These are phyloP conservation scores for Intubia oerlemansii DNA, from an alignment of 2,329 filamentous ascomycete genomes.

Conservation along the genomic window DNA sequence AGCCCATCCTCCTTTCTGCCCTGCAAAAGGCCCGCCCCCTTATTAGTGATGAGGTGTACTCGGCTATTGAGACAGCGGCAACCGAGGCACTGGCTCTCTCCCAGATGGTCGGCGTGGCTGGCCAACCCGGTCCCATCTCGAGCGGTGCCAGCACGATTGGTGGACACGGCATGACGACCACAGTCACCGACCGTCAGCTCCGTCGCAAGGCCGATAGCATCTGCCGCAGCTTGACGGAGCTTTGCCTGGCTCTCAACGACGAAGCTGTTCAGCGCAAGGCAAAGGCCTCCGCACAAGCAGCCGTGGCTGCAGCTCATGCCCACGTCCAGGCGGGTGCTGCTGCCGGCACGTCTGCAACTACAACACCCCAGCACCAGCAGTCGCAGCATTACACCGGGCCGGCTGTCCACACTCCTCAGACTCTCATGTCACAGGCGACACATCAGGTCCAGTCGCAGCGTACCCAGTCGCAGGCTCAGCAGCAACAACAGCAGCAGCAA, in stretches of 20 bases:
- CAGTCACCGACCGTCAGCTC: slow-evolving; percentile 59
- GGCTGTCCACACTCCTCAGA: too few relatives aligned
- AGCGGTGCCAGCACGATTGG: slow-evolving; percentile 41
- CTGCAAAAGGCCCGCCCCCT: slow-evolving; percentile 55
- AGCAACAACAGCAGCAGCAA: neutral
- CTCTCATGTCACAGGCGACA: too few relatives aligned
- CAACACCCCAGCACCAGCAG: slow-evolving; percentile 1
- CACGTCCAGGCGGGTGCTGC: slow-evolving; percentile 1
- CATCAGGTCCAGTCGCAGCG: neutral
- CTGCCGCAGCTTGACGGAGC: slow-evolving; percentile 78
- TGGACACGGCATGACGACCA: slow-evolving; percentile 20
- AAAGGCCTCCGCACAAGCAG: slow-evolving; percentile 4
- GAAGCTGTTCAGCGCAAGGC: slow-evolving; percentile 20
- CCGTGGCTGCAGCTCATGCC: slow-evolving; percentile 1
- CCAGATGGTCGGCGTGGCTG: slow-evolving; percentile 52
- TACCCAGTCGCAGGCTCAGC: neutral
- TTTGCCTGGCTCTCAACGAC: slow-evolving; percentile 67
- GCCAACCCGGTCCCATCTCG: slow-evolving; percentile 46
- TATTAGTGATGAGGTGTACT: slow-evolving; percentile 51
- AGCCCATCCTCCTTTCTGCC: slow-evolving; percentile 48
- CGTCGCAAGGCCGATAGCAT: slow-evolving; percentile 82
- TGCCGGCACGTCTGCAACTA: neutral
- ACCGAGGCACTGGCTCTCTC: slow-evolving; percentile 63
- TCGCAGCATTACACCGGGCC: neutral
- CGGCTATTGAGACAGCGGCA: slow-evolving; percentile 59